Evolutionary conservation across 2,329 filamentous ascomycete species (phyloP).

Genomic region (Delphinella strobiligena): DNA sequence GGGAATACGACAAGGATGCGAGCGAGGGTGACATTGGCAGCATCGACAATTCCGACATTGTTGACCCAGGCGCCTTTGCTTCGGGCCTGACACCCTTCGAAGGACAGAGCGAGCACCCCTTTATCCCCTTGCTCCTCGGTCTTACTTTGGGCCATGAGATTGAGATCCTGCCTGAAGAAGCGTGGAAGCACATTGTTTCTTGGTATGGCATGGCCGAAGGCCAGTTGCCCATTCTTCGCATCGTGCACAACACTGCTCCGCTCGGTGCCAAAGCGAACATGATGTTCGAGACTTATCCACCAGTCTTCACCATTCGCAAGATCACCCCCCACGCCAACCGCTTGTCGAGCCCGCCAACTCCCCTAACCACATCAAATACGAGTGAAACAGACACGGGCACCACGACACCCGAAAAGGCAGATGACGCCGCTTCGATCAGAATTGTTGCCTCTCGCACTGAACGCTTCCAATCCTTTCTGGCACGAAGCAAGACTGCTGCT

Average conservation of each 20-base stretch:
- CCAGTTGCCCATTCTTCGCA: slow-evolving; percentile 60
- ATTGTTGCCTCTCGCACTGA: slow-evolving; percentile 61
- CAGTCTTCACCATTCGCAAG: slow-evolving; percentile 73
- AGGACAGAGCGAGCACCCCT: slow-evolving; percentile 26
- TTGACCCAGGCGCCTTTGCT: slow-evolving; percentile 28
- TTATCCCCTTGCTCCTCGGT: slow-evolving; percentile 62
- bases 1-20: slow-evolving; percentile 46
- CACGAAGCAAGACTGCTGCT: slow-evolving; percentile 55
- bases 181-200: slow-evolving; percentile 67
- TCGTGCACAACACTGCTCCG: slow-evolving; percentile 63
- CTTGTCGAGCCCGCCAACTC: slow-evolving; percentile 8
- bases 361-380: slow-evolving; percentile 5
- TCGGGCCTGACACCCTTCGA: slow-evolving; percentile 14
- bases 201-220: slow-evolving; percentile 71
- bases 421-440: slow-evolving; percentile 38
- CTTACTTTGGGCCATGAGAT: slow-evolving; percentile 55
- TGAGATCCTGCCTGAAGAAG: slow-evolving; percentile 62
- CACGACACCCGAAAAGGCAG: slow-evolving; percentile 7
- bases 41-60: slow-evolving; percentile 77
- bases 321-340: slow-evolving; percentile 49
- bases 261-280: slow-evolving; percentile 50
- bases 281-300: slow-evolving; percentile 72
- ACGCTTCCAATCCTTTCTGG: slow-evolving; percentile 63
- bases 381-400: slow-evolving; percentile 5
- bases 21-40: slow-evolving; percentile 58